Evolutionary conservation across 169 alveolate species (phyloP), one percentile per base, ranked within the genome.

Genomic region (Cryptosporidium canis): DNA sequence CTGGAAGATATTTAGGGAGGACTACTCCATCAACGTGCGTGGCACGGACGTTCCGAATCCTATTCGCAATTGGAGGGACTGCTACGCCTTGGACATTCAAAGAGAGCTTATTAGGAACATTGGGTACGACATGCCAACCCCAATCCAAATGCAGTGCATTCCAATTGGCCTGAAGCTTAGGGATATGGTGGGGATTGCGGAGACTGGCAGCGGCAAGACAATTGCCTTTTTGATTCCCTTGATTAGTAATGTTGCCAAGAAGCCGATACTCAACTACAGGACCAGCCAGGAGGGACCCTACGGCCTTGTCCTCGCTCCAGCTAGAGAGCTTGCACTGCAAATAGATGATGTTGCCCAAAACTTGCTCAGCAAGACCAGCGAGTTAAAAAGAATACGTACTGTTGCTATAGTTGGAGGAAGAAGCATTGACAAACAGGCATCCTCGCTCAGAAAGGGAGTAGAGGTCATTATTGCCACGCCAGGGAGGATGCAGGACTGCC

Each of bases 391-490:
- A 35, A 83, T 83, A 66, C 92, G 98, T 84, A 93, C 98, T 3
- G 96, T 96, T 43, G 96, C 97, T 0, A 95, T 97, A 39, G 98
- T 98, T 1, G 99, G 99, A 84, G 99, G 99, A 48, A 93, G 97
- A 82, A 94, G 94, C 83, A 96, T 96, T 14, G 98, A 96, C 72
- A 93, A 94, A 33, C 99, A 98, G 92, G 97, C 97, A 4, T 92
- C 95, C 47, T 95, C 93, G 63, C 94, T 98, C 14, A 90, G 97
- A n/a, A 92, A 94, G 77, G 99, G 99, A 0, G 94, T 96, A 66
- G 99, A 98, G 87, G 94, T 97, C 3, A 93, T 98, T 43, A 96
- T 98, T 43, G 99, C 99, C 3, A 98, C 99, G 1, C 99, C 99
- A 0, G 99, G 99, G 16, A 95, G 99, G 71, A 91, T 98, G 66